Conservation (phyloP, 169 alveolate genomes). For the Besnoitia besnoiti region DNA sequence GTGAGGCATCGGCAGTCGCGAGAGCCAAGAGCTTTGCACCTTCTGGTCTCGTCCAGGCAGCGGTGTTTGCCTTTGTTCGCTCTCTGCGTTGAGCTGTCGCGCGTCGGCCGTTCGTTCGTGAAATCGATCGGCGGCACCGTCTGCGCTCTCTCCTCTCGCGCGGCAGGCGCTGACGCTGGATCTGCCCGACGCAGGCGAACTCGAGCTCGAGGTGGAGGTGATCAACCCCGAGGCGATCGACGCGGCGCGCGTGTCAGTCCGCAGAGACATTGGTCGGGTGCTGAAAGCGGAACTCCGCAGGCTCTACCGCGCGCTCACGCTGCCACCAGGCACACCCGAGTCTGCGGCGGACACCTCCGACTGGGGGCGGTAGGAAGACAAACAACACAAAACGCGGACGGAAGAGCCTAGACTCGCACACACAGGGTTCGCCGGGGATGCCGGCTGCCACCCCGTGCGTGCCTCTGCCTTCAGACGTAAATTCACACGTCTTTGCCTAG, state of each 20-base stretch:
- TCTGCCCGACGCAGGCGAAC: neutral
- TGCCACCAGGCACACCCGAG: neutral
- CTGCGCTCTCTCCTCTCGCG: too few species aligned
- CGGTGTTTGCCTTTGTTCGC: neutral
- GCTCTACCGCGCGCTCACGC: slow-evolving; percentile 26
- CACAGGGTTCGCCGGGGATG: too few species aligned
- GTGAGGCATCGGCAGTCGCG: neutral
- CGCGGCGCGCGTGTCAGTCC: neutral
- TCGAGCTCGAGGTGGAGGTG: slow-evolving; percentile 1
- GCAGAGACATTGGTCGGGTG: neutral
- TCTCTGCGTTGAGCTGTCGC: neutral
- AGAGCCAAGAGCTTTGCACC: neutral
- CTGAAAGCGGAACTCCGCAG: neutral
- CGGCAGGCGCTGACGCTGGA: slow-evolving; percentile 36
- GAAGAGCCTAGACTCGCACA: too few species aligned
- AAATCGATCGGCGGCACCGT: too few species aligned
- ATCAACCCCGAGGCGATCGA: slow-evolving; percentile 32
- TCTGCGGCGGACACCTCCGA: neutral
- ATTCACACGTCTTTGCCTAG: too few species aligned
- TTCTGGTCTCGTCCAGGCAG: too few species aligned
- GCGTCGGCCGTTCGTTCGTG: neutral
- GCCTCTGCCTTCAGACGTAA: too few species aligned
- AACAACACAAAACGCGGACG: neutral
- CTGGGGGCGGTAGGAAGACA: neutral
- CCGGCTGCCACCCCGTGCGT: too few species aligned